Conservation (phyloP, 2,329 filamentous ascomycete species). For the Nemania bipapillata region DNA sequence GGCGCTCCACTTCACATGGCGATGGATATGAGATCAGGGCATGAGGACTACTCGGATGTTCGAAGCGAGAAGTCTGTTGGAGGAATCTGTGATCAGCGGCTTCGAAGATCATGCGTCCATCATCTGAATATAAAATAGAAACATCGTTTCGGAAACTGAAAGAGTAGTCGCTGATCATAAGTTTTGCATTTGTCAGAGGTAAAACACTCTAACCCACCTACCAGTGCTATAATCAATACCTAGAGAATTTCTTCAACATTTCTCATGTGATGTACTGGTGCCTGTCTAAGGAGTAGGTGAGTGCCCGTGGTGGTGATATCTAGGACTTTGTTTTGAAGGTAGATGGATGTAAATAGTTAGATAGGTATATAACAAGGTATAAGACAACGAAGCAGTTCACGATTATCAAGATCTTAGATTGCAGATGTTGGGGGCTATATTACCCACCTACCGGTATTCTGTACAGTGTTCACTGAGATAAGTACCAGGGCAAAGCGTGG, state of each 20-base stretch:
- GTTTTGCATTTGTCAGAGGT: not conserved
- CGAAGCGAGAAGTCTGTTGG: not conserved
- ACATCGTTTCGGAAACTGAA: conserved; percentile 7
- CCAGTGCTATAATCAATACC: not conserved
- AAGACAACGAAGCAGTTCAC: not conserved
- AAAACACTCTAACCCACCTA: not conserved
- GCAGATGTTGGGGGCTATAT: no score
- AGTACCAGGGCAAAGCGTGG: not conserved
- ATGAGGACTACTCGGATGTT: not conserved
- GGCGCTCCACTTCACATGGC: not conserved
- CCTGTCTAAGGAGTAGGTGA: no score
- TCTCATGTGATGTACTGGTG: no score
- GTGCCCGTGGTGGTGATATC: not conserved
- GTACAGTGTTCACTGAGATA: not conserved
- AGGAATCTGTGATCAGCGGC: not conserved
- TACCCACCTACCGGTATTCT: not conserved
- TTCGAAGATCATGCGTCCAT: not conserved
- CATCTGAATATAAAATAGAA: conserved; percentile 17
- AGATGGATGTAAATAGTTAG: no score
- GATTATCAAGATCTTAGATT: not conserved
- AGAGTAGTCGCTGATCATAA: not conserved
- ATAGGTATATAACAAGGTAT: not conserved
- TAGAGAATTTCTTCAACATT: not conserved
- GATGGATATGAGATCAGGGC: not conserved
- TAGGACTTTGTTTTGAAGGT: no score